Conservation (phyloP, 441 rosid species). For the Jatropha multifida region DNA sequence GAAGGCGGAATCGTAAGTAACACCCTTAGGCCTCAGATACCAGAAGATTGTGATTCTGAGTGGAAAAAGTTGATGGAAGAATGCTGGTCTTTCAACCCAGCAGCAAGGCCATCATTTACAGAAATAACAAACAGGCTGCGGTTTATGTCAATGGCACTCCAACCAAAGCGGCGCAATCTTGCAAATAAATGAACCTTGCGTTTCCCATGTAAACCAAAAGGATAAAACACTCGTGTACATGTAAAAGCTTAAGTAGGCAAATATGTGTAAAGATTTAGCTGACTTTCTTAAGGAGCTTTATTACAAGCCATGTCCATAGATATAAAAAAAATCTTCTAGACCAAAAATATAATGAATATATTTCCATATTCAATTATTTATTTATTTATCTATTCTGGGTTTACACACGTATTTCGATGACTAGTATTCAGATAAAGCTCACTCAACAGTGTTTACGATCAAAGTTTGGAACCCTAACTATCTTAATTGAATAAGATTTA, state of each 20-base stretch:
- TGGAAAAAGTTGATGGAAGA: slow-evolving; percentile 85
- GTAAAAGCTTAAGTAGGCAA: background rate
- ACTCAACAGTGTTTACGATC: too few relatives aligned
- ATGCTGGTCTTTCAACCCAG: slow-evolving; percentile 79
- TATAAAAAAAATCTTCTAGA: background rate
- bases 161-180: slow-evolving; percentile 43
- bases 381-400: background rate
- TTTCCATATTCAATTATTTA: background rate
- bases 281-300: slow-evolving; percentile 4
- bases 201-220: background rate
- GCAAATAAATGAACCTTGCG: slow-evolving; percentile 21
- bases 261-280: background rate
- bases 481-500: too few relatives aligned
- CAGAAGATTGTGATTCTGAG: slow-evolving; percentile 60
- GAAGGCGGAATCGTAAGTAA: slow-evolving; percentile 86
- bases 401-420: too few relatives aligned
- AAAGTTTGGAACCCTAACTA: too few relatives aligned
- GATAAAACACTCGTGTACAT: background rate
- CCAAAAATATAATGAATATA: slow-evolving; percentile 7
- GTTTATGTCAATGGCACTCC: slow-evolving; percentile 50
- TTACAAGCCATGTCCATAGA: background rate
- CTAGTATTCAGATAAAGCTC: too few relatives aligned
- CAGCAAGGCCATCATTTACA: slow-evolving; percentile 71
- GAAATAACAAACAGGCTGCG: slow-evolving; percentile 67
- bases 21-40: slow-evolving; percentile 71